Evolutionary conservation across 1,284 basidiomycete genomes (phyloP).

Genomic region (Vanrija pseudolonga): DNA sequence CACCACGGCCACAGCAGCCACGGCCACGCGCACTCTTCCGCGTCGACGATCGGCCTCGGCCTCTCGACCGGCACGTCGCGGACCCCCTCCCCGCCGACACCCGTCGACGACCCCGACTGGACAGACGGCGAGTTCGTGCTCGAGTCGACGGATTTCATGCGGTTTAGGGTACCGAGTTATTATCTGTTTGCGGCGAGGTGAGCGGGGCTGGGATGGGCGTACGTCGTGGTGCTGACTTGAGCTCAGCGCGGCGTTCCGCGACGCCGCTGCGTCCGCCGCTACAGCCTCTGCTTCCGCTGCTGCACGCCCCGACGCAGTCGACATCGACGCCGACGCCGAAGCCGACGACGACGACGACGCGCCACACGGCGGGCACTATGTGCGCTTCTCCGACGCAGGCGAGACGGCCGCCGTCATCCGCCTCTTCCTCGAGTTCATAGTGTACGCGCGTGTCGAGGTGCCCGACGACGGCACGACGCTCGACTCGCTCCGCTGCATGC

Average conservation of each 20-base stretch:
- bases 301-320: not conserved
- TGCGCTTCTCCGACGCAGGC: slow-evolving; percentile 1
- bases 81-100: no score
- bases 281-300: not conserved
- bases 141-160: slow-evolving; percentile 9
- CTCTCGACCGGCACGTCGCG: no score
- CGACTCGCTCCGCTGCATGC: not conserved
- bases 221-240: no score
- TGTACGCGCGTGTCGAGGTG: slow-evolving; percentile 3
- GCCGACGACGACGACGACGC: not conserved
- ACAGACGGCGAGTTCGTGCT: slow-evolving; percentile 18
- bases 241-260: no score
- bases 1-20: no score
- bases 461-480: slow-evolving; percentile 19
- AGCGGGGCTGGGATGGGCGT: not conserved
- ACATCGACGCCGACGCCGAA: not conserved
- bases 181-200: slow-evolving; percentile 14
- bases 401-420: slow-evolving; percentile 8
- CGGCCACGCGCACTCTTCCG: no score
- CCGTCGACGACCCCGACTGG: slow-evolving; percentile 9
- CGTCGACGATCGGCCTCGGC: not conserved
- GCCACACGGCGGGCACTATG: not conserved
- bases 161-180: slow-evolving; percentile 15
- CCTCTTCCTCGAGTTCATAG: slow-evolving; percentile 12
- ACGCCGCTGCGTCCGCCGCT: no score